Evolutionary conservation across 2,329 filamentous ascomycete species (phyloP).

Genomic region (Cladosporium sp.): DNA sequence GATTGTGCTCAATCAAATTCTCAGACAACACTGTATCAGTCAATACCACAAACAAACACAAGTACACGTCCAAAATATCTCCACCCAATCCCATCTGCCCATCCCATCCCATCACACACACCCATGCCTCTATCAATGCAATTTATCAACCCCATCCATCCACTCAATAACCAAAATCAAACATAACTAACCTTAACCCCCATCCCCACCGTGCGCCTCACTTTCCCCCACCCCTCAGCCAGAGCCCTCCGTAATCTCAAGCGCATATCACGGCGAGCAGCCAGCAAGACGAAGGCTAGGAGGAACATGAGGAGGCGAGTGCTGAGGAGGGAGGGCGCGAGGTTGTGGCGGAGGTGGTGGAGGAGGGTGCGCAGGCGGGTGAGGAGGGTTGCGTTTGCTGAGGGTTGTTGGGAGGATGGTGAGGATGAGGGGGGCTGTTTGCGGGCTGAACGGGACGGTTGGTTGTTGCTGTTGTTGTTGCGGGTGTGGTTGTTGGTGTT

Average conservation of each 20-base stretch:
- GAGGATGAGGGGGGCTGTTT: background rate
- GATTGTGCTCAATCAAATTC: no score
- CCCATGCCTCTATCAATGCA: no score
- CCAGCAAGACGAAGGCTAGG: conserved; percentile 68
- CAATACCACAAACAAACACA: no score
- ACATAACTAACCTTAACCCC: conserved; percentile 97
- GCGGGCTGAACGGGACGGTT: conserved; percentile 5
- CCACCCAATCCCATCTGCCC: no score
- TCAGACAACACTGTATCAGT: no score
- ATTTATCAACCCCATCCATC: no score
- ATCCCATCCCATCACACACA: no score
- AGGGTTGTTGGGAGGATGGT: conserved; percentile 1
- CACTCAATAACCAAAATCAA: no score
- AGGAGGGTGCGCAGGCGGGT: conserved; percentile 4
- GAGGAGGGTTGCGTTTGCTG: conserved; percentile 9
- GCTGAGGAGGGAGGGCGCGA: conserved; percentile 26
- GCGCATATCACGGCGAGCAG: conserved; percentile 69
- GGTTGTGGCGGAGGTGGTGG: conserved; percentile 6
- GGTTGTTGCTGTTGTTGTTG: background rate
- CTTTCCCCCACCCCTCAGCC: conserved; percentile 70
- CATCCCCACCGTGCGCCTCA: conserved; percentile 85
- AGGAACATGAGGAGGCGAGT: conserved; percentile 70
- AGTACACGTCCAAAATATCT: no score
- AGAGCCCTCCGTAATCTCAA: conserved; percentile 68
- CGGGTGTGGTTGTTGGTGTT: conserved; percentile 5